Evolutionary conservation across 2,329 filamentous ascomycete species (phyloP), one percentile per base, ranked within the genome.

Genomic region (Lachnellula arida): DNA sequence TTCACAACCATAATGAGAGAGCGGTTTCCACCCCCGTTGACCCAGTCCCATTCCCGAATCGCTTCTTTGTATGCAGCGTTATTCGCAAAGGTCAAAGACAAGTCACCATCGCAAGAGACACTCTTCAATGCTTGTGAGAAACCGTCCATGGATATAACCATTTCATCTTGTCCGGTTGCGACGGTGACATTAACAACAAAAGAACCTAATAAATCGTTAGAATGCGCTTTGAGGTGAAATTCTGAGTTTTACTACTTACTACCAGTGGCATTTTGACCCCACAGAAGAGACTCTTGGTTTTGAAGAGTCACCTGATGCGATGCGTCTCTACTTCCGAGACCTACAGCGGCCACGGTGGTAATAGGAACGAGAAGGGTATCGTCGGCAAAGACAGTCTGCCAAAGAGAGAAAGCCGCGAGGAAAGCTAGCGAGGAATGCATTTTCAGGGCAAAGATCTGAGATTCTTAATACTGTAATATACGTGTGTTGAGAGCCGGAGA

Each of bases 1-100:
- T 57, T 57, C 15, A 57, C 55, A 28, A 57, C 44, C 55, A 57
- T 57, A 8, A 57, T 40, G 32, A 57, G 53, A n/a, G 50, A 53
- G 12, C 47, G 37, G 3, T 47, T 32, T 3, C 28, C 39, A n/a
- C 42, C 42, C 9, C 53, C 48, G 22, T 57, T 57, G 6, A 57
- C 55, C 55, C 55, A 57, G 1, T 49, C 9, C 55, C 55, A 57
- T 39, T 53, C 51, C 5, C 28, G 22, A 22, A 50, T 53, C 2
- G 55, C 55, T 5, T 46, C 46, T 23, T 50, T 23, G 23, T 50
- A 57, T n/a, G 42, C 44, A 9, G 32, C 50, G 7, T 25, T 25
- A 15, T 40, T 44, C 12, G 28, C 50, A 37, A 57, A 57, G 11
- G 55, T 53, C 15, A 57, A 44, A 22, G 51, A 49, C 4, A 57